Evolutionary conservation across 768 basidiomycete genomes (phyloP), one percentile per base, ranked within the genome.

Genomic region (Phylloporus arenicola): DNA sequence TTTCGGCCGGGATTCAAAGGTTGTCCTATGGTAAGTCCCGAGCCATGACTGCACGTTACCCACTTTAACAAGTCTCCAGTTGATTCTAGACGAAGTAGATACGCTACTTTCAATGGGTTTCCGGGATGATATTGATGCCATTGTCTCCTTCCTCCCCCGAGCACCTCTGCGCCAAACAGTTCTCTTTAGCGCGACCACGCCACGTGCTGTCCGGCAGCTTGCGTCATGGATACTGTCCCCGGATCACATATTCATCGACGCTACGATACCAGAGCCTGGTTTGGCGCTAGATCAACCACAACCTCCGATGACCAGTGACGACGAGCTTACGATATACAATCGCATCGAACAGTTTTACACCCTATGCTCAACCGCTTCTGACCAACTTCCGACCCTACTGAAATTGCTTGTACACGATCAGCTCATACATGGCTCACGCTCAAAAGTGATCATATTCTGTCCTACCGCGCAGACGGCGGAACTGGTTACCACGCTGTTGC

Each of bases 1-100:
- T 75, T 93, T 10, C 69, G 69, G 17, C 71, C 72, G 2, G 77
- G 75, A 3, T 59, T 94, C 20, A 64, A 68, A 19, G 70, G 75
- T 16, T 77, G 85, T 2, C 74, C 82, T 58, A 71, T 82, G 57
- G 88, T 88, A 57, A 39, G 83, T 71, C 27, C 42, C 19, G 16
- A 17, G 5, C n/a, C 42, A 24, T 45, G 16, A 31, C 24, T 27
- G 3, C 10, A 4, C 17, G 31, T 50, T 33, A 19, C 31, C 53
- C 33, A 40, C 20, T 22, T 48, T 53, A 27, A 57, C 51, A n/a
- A 50, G 37, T 46, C 11, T 55, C 25, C 25, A 92, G 88, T 77
- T 98, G 46, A 77, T 98, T 52, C 74, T 98, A 50, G 96, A 98
- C 61, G 92, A 96, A 65, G 90, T 92, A 11, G 93, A 98, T 61